Evolutionary conservation across 345 rosid species (phyloP).

Genomic region (Zanthoxylum bungeanum): DNA sequence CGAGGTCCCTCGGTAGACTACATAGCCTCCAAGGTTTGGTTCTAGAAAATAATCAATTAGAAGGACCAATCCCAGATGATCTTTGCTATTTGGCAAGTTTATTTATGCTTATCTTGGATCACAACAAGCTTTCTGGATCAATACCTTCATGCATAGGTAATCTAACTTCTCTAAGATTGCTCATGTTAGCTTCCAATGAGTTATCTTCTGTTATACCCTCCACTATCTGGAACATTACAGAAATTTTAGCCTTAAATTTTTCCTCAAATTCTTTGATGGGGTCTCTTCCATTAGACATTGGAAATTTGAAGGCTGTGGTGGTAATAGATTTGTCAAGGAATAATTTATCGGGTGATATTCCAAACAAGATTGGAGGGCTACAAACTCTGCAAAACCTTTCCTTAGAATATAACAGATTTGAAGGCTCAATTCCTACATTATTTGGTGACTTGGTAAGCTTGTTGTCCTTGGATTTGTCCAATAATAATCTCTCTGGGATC

Average conservation of each 20-base stretch:
- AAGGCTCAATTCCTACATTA: constrained; percentile 13
- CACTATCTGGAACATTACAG: constrained; percentile 1
- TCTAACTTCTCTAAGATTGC: background rate
- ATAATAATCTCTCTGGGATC: no score
- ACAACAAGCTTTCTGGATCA: constrained; percentile 2
- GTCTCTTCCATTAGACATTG: background rate
- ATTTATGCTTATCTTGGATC: background rate
- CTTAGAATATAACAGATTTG: background rate
- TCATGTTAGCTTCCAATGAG: background rate
- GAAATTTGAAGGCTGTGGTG: background rate
- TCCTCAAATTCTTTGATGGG: constrained; percentile 10
- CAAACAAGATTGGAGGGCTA: background rate
- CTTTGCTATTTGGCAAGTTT: constrained; percentile 4
- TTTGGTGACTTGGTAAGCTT: constrained; percentile 7
- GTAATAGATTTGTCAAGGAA: constrained; percentile 10
- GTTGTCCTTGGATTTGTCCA: constrained; percentile 5
- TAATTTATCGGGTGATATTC: constrained; percentile 5
- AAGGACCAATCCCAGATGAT: background rate
- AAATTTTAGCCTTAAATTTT: background rate
- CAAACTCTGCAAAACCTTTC: background rate
- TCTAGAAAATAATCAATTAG: background rate
- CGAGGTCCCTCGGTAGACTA: constrained; percentile 3
- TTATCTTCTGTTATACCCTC: constrained; percentile 4
- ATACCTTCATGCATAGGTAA: constrained; percentile 10
- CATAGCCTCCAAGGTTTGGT: background rate